Evolutionary conservation across 139 green algal genomes (phyloP).

Genomic region (Cymbomonas tetramitiformis): DNA sequence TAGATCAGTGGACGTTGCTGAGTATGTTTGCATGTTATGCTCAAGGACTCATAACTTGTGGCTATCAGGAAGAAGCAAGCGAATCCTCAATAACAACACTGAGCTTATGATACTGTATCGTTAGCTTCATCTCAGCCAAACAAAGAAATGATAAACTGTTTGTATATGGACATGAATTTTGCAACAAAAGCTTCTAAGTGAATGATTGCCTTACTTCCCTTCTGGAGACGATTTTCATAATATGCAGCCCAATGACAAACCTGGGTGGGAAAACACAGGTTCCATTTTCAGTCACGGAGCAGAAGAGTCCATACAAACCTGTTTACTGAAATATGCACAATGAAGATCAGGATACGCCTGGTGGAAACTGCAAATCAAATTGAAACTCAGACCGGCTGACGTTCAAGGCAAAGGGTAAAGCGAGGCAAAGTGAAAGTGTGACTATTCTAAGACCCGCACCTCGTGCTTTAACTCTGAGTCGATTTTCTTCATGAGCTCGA

Average conservation of each 20-base stretch:
- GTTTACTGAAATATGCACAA: too few relatives aligned
- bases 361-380: too few relatives aligned
- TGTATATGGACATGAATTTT: constrained; percentile 83
- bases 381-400: too few relatives aligned
- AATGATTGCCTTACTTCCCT: constrained; percentile 85
- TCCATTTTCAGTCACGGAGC: background rate
- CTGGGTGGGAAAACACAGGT: background rate
- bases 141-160: constrained; percentile 25
- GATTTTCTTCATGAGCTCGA: constrained; percentile 69
- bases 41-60: too few relatives aligned
- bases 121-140: constrained; percentile 6
- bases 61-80: too few relatives aligned
- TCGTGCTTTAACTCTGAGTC: constrained; percentile 76
- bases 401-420: constrained; percentile 6
- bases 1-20: too few relatives aligned
- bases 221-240: constrained; percentile 75
- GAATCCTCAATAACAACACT: too few relatives aligned
- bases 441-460: too few relatives aligned
- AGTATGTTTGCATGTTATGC: too few relatives aligned
- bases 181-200: constrained; percentile 93
- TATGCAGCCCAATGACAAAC: background rate
- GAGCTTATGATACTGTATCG: background rate
- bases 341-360: too few relatives aligned
- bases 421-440: constrained; percentile 31
- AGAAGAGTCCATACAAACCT: too few relatives aligned